Percentiles rank a stretch among this genome's conserved stretches.
phyloP scores from a whole-genome alignment of 306 rosid genomes.

The Cajanus cajan region DNA sequence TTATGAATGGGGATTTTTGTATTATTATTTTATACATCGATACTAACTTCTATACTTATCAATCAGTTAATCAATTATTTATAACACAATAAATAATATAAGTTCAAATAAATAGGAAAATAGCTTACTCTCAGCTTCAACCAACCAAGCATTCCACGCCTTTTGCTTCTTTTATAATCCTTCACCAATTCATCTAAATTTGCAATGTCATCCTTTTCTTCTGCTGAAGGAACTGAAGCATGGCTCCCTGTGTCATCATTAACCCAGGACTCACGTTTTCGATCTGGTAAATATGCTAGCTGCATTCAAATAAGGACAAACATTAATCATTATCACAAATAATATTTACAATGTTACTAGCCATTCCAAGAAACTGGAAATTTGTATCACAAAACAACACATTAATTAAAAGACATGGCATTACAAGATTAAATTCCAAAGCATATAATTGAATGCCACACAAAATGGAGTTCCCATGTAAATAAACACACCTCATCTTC shows the following conservation, averaged over 20 bases:
- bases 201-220: constrained; percentile 55
- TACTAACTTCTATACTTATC: background rate
- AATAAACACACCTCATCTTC: constrained; percentile 81
- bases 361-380: background rate
- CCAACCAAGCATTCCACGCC: constrained; percentile 87
- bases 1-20: background rate
- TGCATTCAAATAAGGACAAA: constrained; percentile 46
- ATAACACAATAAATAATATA: background rate
- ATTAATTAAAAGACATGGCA: constrained; percentile 6
- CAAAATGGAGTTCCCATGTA: constrained; percentile 9
- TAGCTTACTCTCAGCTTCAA: constrained; percentile 66
- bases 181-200: constrained; percentile 73
- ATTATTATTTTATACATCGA: background rate
- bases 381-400: background rate
- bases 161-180: constrained; percentile 64
- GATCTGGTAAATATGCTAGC: constrained; percentile 87
- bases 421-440: constrained; percentile 14
- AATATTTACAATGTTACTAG: background rate
- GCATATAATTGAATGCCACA: background rate
- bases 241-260: constrained; percentile 69
- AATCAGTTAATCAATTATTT: background rate
- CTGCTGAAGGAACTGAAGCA: constrained; percentile 61
- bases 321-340: background rate
- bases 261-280: constrained; percentile 57
- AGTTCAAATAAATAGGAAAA: constrained; percentile 24